Evolutionary conservation across 352 stramenopile species (phyloP).

Genomic region (Globisporangium paddicum): DNA sequence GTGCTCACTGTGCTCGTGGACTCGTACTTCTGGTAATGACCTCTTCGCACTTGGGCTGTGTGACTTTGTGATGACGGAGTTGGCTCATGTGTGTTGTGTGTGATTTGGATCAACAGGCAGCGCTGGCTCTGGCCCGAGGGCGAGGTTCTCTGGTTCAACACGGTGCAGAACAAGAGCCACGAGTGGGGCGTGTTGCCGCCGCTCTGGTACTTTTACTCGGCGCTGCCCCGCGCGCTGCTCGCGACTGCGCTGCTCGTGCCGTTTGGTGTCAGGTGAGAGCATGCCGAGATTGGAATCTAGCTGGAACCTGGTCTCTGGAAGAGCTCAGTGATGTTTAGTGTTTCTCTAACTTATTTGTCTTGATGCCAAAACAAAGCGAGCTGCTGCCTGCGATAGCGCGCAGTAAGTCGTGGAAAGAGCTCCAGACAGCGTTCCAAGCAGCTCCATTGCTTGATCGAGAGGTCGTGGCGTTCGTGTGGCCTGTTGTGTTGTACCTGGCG

Average conservation of each 20-base stretch:
- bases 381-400: slow-evolving; percentile 37
- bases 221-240: slow-evolving; percentile 89
- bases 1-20: slow-evolving; percentile 88
- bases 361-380: slow-evolving; percentile 21
- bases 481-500: slow-evolving; percentile 83
- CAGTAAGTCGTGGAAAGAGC: slow-evolving; percentile 38
- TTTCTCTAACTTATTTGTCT: background rate
- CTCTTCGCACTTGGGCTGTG: too few species aligned
- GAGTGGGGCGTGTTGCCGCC: slow-evolving; percentile 96
- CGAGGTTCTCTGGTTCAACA: slow-evolving; percentile 96
- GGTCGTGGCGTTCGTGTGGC: slow-evolving; percentile 57
- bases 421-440: slow-evolving; percentile 26
- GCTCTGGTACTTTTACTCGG: slow-evolving; percentile 96
- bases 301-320: background rate
- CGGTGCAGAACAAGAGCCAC: slow-evolving; percentile 95
- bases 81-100: background rate
- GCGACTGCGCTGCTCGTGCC: slow-evolving; percentile 80
- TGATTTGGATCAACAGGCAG: slow-evolving; percentile 33
- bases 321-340: background rate
- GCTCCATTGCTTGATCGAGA: slow-evolving; percentile 44
- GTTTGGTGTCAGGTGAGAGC: slow-evolving; percentile 71
- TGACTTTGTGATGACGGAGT: background rate
- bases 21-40: slow-evolving; percentile 93
- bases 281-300: background rate
- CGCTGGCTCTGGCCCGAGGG: slow-evolving; percentile 97